Evolutionary conservation across 2,329 filamentous ascomycete genomes (phyloP), one percentile per base, ranked within the genome.

Genomic region (Ascochyta fabae): DNA sequence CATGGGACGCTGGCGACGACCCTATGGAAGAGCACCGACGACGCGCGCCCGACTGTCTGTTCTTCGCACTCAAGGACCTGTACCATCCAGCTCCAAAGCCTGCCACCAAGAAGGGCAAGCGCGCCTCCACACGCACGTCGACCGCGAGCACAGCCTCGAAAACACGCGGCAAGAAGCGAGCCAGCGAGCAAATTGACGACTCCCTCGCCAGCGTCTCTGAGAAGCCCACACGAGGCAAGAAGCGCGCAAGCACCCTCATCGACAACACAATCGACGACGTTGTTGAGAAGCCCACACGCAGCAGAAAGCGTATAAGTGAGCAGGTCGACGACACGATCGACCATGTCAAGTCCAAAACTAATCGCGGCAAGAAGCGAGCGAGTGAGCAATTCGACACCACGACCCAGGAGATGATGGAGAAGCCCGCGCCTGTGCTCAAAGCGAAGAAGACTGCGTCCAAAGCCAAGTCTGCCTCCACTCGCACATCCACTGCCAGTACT

Each of bases 1-100:
- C 92, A 6, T 99, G 96, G 95, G 95, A 98, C 71, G 88, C 89
- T 1, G 88, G 88, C 56, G 95, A 99, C 74, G 91, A 96, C 71
- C 95, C 95, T 58, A 85, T 89, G 87, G 88, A 96, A 58, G 95
- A 99, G 72, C 95, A 99, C 72, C 86, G 88, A 66, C 87, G 85
- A 50, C 87, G 95, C 64, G 89, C 88, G 1, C 86, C 91, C 0
- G 82, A 88, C 23, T 99, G 95, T 71, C 82, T 86, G 13, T 98
- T 96, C 78, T 98, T 98, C 70, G 77, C 80, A 1, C 84, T 96
- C 26, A 81, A 27, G 79, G 83, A 26, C 89, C 89, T 77, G 83
- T 78, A 74, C 63, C 69, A 70, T 54, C 67, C 64, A 64, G 44
- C 59, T 23, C 43, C 45, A 47, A 67, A 60, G 15, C 48, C 60